Conservation (phyloP, 345 rosid genomes). For the Eucalyptus tenuipes region DNA sequence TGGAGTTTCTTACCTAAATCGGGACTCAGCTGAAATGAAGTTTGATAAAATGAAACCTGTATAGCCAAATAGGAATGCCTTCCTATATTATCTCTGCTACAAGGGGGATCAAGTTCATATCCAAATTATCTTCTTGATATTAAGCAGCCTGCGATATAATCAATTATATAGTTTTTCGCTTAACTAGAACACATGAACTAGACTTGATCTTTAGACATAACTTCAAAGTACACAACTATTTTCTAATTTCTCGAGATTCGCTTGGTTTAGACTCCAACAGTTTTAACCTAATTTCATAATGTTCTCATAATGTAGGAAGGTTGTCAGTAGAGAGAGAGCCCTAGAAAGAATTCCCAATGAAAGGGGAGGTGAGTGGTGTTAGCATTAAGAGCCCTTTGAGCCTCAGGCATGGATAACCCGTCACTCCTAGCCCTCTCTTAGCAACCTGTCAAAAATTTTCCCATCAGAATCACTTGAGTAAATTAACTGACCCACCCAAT, state of each 20-base stretch:
- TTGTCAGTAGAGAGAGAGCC: not conserved
- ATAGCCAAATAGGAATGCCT: conserved; percentile 16
- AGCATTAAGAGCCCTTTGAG: conserved; percentile 25
- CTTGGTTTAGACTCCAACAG: not conserved
- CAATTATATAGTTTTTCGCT: not conserved
- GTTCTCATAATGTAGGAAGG: not conserved
- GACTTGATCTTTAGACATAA: not conserved
- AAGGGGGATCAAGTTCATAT: conserved; percentile 9
- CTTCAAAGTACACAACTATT: not conserved
- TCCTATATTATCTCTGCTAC: conserved; percentile 2
- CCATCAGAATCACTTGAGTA: not conserved
- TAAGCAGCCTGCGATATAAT: conserved; percentile 7
- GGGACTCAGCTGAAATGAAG: not conserved
- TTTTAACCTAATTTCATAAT: not conserved
- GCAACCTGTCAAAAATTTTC: not conserved
- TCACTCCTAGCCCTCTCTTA: not conserved
- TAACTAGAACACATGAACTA: not conserved
- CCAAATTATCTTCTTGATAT: conserved; percentile 11
- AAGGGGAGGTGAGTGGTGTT: conserved; percentile 23
- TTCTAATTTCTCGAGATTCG: not conserved
- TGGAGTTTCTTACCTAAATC: not conserved
- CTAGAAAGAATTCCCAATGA: conserved; percentile 17
- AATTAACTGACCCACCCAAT: not conserved
- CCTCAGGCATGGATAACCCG: conserved; percentile 22
- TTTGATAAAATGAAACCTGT: not conserved